These are phyloP conservation scores for Colletotrichum graminicola DNA, from an alignment of 2,329 filamentous ascomycete genomes.

Conservation along the genomic window DNA sequence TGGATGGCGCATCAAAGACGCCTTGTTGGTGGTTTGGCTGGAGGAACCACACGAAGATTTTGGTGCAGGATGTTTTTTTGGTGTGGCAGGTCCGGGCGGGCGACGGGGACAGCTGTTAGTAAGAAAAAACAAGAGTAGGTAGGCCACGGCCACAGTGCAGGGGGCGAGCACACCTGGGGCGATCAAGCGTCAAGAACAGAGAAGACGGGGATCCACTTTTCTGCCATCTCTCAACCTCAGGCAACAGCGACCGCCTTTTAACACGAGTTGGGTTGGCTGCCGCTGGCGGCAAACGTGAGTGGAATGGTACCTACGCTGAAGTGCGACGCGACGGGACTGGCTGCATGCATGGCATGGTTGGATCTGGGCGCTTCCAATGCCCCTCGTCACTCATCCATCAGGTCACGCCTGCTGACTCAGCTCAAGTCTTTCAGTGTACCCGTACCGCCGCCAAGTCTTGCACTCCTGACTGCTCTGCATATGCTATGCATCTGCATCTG, in stretches of 20 bases:
- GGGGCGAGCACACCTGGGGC: constrained; percentile 18
- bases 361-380: constrained; percentile 24
- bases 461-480: constrained; percentile 15
- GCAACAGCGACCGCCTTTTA: constrained; percentile 17
- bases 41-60: constrained; percentile 35
- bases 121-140: constrained; percentile 27
- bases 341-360: constrained; percentile 1
- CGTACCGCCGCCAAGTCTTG: constrained; percentile 5
- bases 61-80: constrained; percentile 38
- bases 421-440: not conserved
- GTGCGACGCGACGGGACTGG: constrained; percentile 1
- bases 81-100: constrained; percentile 38
- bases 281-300: not conserved
- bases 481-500: not conserved
- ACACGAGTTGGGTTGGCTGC: constrained; percentile 6
- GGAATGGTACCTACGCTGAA: not conserved
- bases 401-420: constrained; percentile 14
- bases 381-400: not conserved
- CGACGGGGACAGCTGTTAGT: constrained; percentile 23
- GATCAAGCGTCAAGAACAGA: not conserved
- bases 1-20: constrained; percentile 40
- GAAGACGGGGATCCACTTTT: constrained; percentile 15
- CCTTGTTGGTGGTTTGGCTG: constrained; percentile 29
- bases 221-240: constrained; percentile 30
- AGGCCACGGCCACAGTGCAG: constrained; percentile 5